A percentile compares a stretch with the other conserved stretches of the same genome.
Evolutionary conservation across 2,329 filamentous ascomycete genomes (phyloP).

Genomic region (Botryotinia convoluta): DNA sequence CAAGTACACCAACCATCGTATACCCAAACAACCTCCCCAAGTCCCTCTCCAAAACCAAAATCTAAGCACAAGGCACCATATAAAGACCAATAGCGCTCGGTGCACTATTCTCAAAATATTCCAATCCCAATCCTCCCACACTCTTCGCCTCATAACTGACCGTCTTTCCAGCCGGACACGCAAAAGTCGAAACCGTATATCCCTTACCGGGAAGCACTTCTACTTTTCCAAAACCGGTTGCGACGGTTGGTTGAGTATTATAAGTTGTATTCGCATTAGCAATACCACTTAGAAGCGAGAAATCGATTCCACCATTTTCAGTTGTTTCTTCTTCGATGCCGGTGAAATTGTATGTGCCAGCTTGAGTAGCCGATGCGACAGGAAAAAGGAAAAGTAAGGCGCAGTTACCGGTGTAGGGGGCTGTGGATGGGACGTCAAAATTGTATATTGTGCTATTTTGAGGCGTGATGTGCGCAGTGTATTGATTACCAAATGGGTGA

Average conservation of each 20-base stretch:
- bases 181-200: constrained; percentile 52
- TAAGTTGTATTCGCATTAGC: constrained; percentile 53
- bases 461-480: constrained; percentile 53
- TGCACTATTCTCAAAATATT: constrained; percentile 66
- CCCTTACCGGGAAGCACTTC: constrained; percentile 52
- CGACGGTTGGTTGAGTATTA: constrained; percentile 49
- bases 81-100: constrained; percentile 44
- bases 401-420: constrained; percentile 49
- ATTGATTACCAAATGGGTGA: constrained; percentile 51
- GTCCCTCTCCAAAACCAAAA: neutral
- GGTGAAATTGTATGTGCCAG: constrained; percentile 49
- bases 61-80: constrained; percentile 31
- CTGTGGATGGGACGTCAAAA: constrained; percentile 57
- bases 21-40: neutral
- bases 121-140: constrained; percentile 49
- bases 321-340: constrained; percentile 50
- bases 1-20: neutral
- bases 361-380: constrained; percentile 45
- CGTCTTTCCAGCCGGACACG: constrained; percentile 52
- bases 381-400: constrained; percentile 65
- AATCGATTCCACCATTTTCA: constrained; percentile 30
- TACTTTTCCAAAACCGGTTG: constrained; percentile 44
- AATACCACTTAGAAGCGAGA: constrained; percentile 46
- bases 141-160: constrained; percentile 53
- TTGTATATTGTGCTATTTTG: constrained; percentile 56